Conservation (phyloP, 2,329 filamentous ascomycete species). For the Fusarium xyrophilum region DNA sequence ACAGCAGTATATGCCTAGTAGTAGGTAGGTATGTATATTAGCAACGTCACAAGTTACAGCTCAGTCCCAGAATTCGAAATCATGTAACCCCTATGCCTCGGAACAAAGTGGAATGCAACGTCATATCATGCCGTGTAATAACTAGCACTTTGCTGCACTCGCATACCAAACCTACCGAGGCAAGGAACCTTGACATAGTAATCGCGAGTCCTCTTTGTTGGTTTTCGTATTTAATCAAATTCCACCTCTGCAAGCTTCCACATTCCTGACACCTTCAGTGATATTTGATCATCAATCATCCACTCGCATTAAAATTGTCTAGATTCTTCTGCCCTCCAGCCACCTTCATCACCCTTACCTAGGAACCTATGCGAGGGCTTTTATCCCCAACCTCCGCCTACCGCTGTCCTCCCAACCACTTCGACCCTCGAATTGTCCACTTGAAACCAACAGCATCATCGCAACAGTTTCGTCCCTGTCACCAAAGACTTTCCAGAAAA, state of each 20-base stretch:
- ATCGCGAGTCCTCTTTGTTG: not conserved
- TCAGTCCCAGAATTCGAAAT: not conserved
- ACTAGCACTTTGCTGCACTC: not conserved
- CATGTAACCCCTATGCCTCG: not conserved
- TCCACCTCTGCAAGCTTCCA: constrained; percentile 9
- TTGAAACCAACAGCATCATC: constrained; percentile 29
- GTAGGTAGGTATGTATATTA: not conserved
- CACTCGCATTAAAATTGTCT: not conserved
- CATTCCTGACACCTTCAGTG: constrained; percentile 8
- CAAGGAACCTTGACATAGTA: not conserved
- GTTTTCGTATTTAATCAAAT: not conserved
- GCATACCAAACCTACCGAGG: constrained; percentile 7
- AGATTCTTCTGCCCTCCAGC: constrained; percentile 24
- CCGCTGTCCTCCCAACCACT: constrained; percentile 23
- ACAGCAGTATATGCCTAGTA: not conserved
- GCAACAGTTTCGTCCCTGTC: constrained; percentile 14
- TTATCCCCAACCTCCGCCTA: constrained; percentile 29
- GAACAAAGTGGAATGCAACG: constrained; percentile 21
- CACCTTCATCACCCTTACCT: constrained; percentile 17
- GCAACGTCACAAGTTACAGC: not conserved
- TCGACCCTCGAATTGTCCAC: constrained; percentile 12
- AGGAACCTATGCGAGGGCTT: constrained; percentile 5
- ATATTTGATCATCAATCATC: constrained; percentile 9
- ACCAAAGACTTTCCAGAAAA: constrained; percentile 10
- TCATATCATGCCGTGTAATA: constrained; percentile 8